A percentile compares a stretch with the other conserved stretches of the same genome.
phyloP scores from a whole-genome alignment of 345 rosid species.

The Brassica carinata region DNA sequence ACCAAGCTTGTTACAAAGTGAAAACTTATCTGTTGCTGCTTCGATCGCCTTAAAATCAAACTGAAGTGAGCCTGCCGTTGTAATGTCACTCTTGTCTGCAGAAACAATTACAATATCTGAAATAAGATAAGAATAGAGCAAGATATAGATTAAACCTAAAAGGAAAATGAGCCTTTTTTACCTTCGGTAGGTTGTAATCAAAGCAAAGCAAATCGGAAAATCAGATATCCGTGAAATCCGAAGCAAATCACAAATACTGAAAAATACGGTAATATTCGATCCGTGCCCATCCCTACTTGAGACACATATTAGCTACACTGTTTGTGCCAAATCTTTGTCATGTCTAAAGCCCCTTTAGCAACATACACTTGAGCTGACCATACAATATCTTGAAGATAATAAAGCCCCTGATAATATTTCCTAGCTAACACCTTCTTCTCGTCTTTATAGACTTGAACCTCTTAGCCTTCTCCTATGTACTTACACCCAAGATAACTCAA shows the following conservation, averaged over 20 bases:
- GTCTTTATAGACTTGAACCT: not conserved
- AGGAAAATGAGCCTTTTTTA: not conserved
- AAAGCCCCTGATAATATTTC: not conserved
- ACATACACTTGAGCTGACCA: not conserved
- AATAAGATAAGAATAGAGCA: not conserved
- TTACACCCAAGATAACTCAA: not conserved
- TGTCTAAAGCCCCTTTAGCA: not conserved
- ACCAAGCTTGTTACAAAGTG: constrained; percentile 50
- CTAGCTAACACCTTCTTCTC: not conserved
- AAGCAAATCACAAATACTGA: no score
- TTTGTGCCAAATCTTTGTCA: not conserved
- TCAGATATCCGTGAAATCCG: no score
- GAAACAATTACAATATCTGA: not conserved
- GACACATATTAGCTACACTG: not conserved
- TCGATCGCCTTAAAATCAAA: constrained; percentile 42
- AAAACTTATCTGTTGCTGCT: constrained; percentile 51
- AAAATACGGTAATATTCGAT: no score
- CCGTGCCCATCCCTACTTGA: no score
- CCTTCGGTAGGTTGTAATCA: constrained; percentile 36
- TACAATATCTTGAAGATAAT: not conserved
- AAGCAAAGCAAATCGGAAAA: no score
- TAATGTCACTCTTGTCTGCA: constrained; percentile 39
- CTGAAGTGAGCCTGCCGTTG: constrained; percentile 48
- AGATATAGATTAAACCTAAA: not conserved
- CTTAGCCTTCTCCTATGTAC: not conserved